Evolutionary conservation across 768 basidiomycete species (phyloP), one percentile per base, ranked within the genome.

Genomic region (Collybiopsis luxurians): DNA sequence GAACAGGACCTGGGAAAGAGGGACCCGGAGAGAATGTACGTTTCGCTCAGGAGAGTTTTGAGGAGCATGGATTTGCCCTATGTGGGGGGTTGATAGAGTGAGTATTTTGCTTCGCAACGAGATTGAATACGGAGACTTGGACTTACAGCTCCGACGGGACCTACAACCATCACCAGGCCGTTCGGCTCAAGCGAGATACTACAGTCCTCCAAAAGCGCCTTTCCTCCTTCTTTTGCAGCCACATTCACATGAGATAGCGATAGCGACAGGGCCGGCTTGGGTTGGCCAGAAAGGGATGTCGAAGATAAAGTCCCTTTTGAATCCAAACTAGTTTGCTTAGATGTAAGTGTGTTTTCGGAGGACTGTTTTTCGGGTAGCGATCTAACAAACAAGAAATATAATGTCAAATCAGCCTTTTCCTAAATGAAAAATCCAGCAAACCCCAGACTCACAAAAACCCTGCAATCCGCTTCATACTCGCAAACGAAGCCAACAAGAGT

Each of bases 401-500:
- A n/a, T n/a, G n/a, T 9, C n/a, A 53, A 53, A 42, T 23, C 7
- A 34, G 24, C 26, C 13, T 46, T 47, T 19, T 27, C n/a, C n/a
- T n/a, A n/a, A n/a, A 30, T 30, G 9, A 55, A 19, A 47, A 13
- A 6, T 10, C 17, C 17, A 7, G 12, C 12, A 12, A 49, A 49
- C 19, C 1, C 15, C 13, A 26, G 10, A 47, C 54, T 47, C 27
- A 55, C 54, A 55, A 34, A 36, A 55, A 55, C 12, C 28, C 24
- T 13, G 54, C 54, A 23, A 55, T 55, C 13, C 54, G 44, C 30
- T 55, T 47, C 54, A 55, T 55, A 40, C 54, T 55, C 30, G 54
- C 54, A 31, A 49, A 46, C 4, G 54, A 55, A 19, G 54, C 54
- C 21, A 55, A 40, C 42, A 55, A 40, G 47, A 55, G 54, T 13